Base-by-base conservation (phyloP, 179 eudicot genomes). In the Spinacia oleracea region DNA sequence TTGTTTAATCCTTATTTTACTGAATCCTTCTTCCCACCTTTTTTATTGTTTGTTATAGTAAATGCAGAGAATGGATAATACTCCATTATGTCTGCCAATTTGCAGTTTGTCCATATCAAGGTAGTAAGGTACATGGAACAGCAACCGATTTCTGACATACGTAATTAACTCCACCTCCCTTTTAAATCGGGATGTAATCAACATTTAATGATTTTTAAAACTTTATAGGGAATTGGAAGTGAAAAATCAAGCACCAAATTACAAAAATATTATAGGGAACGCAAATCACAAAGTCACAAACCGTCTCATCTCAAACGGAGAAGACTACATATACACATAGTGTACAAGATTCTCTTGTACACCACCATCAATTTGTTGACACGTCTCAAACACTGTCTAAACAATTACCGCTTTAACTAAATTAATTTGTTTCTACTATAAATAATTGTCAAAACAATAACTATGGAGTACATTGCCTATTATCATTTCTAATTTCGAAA, bases 71-170 rank as follows among this genome's bases (percentile, higher is more conserved):
- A 25, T 75, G 51, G 63, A 60, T 74, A 0, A 63, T 12, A 65
- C 42, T 32, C 72, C 34, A 77, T 5, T 31, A 35, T 51, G 31
- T 65, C 73, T 77, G 79, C 66, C 62, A 32, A 6, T 11, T 77
- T 50, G 79, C 79, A 77, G 79, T 66, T 21, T 21, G 73, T 45
- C 63, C 73, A 76, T 29, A 69, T 76, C 71, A 59, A 75, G 51
- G 48, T 38, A 27, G 32, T 56, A 62, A 23, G 50, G 60, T 45
- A 34, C 38, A 45, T 55, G 3, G 45, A 29, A 62, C 78, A 48
- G 35, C 50, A 67, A 55, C 35, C 29, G 25, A 29, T 29, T 56
- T 56, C 74, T 70, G 80, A 78, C 68, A 56, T 55, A 38, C 40
- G 1, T 38, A 16, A 8, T 62, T 62, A 25, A 25, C 35, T 56